phyloP scores from a whole-genome alignment of 495 filamentous ascomycete species.

The Chaetomium fimeti region DNA sequence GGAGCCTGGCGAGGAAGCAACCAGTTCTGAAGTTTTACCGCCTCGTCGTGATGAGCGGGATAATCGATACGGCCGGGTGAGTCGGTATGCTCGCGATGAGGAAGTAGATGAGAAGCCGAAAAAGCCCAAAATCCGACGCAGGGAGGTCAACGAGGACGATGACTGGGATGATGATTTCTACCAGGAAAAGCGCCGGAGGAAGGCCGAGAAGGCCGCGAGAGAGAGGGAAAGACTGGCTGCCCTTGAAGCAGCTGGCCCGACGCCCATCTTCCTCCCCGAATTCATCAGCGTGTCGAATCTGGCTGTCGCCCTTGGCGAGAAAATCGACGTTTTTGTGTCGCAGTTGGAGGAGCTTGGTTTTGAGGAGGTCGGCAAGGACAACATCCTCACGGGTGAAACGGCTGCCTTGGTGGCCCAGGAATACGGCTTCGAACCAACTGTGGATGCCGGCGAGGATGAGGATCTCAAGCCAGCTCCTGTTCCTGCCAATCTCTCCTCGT shows the following conservation, averaged over 20 bases:
- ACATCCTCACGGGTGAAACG: slow-evolving; percentile 84
- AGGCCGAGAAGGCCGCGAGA: slow-evolving; percentile 38
- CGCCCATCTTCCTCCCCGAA: slow-evolving; percentile 73
- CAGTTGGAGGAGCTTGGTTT: slow-evolving; percentile 83
- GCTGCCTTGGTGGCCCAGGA: slow-evolving; percentile 89
- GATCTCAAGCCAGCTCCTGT: slow-evolving; percentile 73
- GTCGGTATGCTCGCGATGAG: slow-evolving; percentile 5
- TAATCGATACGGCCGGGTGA: not conserved
- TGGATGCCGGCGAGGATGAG: slow-evolving; percentile 62
- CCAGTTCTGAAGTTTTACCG: not conserved
- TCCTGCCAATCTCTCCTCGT: slow-evolving; percentile 64
- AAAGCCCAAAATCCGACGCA: slow-evolving; percentile 14
- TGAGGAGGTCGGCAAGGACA: slow-evolving; percentile 71
- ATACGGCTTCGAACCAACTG: slow-evolving; percentile 86
- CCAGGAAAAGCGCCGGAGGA: slow-evolving; percentile 39
- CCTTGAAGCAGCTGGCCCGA: slow-evolving; percentile 19
- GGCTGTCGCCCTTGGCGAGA: slow-evolving; percentile 71
- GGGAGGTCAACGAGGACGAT: slow-evolving; percentile 31
- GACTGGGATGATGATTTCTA: slow-evolving; percentile 37
- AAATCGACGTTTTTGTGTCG: slow-evolving; percentile 64
- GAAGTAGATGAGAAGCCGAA: slow-evolving; percentile 22
- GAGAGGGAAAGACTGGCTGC: slow-evolving; percentile 33
- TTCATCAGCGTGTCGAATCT: slow-evolving; percentile 86
- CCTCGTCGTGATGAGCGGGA: not conserved
- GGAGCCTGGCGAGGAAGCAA: not conserved